Evolutionary conservation across 768 basidiomycete species (phyloP).

Genomic region (Suillus hirtellus): DNA sequence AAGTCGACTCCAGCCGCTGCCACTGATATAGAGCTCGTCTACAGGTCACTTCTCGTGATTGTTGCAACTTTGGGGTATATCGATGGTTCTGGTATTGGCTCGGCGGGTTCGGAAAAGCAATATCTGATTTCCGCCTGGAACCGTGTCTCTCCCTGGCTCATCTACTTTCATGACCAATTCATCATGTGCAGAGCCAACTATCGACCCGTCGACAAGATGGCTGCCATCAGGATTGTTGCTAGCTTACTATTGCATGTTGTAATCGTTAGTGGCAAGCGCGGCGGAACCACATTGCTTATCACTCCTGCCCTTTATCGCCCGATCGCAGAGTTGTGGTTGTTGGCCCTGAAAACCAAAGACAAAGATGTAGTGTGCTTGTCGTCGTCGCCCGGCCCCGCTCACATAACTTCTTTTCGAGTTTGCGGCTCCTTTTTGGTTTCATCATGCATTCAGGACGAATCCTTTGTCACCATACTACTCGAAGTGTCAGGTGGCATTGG

Average conservation of each 20-base stretch:
- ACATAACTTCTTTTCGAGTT: background rate
- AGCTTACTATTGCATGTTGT: background rate
- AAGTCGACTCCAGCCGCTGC: background rate
- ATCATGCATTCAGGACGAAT: background rate
- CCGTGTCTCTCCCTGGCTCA: background rate
- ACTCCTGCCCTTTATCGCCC: background rate
- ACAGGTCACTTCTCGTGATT: background rate
- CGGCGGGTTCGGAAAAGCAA: too few species aligned
- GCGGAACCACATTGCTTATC: too few species aligned
- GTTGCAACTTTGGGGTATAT: background rate
- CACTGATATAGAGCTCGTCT: background rate
- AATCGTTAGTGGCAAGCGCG: background rate
- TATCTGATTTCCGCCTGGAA: background rate
- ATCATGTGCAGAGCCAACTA: slow-evolving; percentile 3
- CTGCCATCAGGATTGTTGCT: background rate
- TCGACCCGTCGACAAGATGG: background rate
- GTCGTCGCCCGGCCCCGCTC: background rate
- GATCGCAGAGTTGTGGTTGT: background rate
- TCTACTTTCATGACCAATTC: background rate
- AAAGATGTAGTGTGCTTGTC: background rate
- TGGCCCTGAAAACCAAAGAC: background rate
- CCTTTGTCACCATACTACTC: background rate
- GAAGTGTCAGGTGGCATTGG: background rate
- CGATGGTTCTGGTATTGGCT: too few species aligned
- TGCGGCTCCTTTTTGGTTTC: background rate